These are phyloP conservation scores for Plasmodium relictum DNA, from an alignment of 169 alveolate species.

Conservation along the genomic window DNA sequence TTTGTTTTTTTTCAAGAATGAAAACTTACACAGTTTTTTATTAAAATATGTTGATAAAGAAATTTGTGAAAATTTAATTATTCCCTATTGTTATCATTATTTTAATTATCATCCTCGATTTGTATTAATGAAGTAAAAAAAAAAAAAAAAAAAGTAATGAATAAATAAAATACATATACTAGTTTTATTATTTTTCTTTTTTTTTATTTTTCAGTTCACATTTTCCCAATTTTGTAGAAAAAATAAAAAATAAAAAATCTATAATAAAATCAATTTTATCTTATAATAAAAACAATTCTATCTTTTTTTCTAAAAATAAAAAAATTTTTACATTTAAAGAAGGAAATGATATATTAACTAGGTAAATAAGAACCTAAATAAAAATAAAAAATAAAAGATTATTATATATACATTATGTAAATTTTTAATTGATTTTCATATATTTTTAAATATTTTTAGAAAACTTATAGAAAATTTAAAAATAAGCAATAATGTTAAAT, in stretches of 20 bases:
- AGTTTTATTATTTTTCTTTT: not conserved
- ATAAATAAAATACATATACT: not conserved
- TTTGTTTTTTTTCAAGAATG: constrained; percentile 1
- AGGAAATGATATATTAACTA: constrained; percentile 26
- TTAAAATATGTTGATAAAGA: constrained; percentile 15
- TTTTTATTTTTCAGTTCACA: constrained; percentile 28
- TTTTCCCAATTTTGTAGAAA: constrained; percentile 18
- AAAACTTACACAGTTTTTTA: constrained; percentile 4
- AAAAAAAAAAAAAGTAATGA: not conserved
- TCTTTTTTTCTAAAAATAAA: constrained; percentile 1
- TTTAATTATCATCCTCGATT: constrained; percentile 39
- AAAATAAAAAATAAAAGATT: not conserved
- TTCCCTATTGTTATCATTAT: constrained; percentile 43
- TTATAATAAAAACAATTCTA: not conserved
- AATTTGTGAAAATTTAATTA: constrained; percentile 27
- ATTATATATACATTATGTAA: not conserved
- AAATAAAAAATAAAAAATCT: constrained; percentile 8
- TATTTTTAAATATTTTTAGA: constrained; percentile 7
- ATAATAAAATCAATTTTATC: constrained; percentile 14
- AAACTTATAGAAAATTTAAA: constrained; percentile 41
- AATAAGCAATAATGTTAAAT: constrained; percentile 7
- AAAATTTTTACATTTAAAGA: constrained; percentile 18
- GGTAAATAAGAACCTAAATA: not conserved
- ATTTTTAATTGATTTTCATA: not conserved
- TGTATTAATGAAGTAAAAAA: constrained; percentile 42